A percentile compares a stretch with the other conserved stretches of the same genome.
These are phyloP conservation scores for Carpinus fangiana DNA, from an alignment of 306 rosid species.

Conservation along the genomic window DNA sequence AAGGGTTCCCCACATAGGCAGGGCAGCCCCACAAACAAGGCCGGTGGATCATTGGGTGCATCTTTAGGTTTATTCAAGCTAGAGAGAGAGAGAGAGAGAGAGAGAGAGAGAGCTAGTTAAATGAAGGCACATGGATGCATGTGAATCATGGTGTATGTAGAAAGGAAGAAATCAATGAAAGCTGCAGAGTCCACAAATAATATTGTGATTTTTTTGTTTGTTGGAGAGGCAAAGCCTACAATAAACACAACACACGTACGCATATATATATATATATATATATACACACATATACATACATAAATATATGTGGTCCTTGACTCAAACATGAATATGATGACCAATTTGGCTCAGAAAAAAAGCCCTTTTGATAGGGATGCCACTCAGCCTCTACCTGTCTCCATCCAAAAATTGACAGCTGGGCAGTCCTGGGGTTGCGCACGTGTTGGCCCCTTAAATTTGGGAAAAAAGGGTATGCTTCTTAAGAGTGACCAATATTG, in stretches of 20 bases:
- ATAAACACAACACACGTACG: neutral
- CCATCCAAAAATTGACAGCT: slow-evolving; percentile 30
- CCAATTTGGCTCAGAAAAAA: slow-evolving; percentile 22
- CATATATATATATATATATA: too few species aligned
- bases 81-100: slow-evolving; percentile 6
- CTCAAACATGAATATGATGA: slow-evolving; percentile 22
- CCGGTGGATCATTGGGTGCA: neutral
- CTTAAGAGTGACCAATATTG: slow-evolving; percentile 3
- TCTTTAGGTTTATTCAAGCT: slow-evolving; percentile 5
- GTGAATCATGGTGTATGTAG: slow-evolving; percentile 45
- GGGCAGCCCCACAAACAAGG: slow-evolving; percentile 9
- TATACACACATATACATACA: too few species aligned
- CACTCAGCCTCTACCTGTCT: slow-evolving; percentile 35
- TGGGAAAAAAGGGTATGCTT: slow-evolving; percentile 24
- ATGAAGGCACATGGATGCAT: slow-evolving; percentile 78
- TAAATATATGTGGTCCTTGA: slow-evolving; percentile 32
- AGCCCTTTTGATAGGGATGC: slow-evolving; percentile 28
- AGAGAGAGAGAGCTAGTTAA: slow-evolving; percentile 30
- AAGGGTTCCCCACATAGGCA: neutral
- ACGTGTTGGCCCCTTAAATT: slow-evolving; percentile 40
- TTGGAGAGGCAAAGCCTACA: slow-evolving; percentile 7
- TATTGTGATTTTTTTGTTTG: slow-evolving; percentile 19
- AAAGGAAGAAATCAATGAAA: slow-evolving; percentile 37
- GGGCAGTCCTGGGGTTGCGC: slow-evolving; percentile 28
- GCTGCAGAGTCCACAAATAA: slow-evolving; percentile 23